phyloP scores from a whole-genome alignment of 306 rosid species.

The Malus fusca region DNA sequence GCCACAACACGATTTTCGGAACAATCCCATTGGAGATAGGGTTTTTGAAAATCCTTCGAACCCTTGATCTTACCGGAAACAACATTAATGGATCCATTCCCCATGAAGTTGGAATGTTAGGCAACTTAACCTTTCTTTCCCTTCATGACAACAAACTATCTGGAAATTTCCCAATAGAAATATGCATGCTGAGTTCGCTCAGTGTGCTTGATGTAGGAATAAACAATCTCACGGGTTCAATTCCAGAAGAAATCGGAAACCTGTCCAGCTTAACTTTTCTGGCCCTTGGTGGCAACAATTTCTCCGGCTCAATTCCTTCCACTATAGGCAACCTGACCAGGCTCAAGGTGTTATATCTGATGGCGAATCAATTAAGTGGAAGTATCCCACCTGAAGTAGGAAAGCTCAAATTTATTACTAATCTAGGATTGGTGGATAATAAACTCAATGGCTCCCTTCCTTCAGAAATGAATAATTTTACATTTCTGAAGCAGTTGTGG shows the following conservation, averaged over 20 bases:
- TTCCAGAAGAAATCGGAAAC: conserved; percentile 17
- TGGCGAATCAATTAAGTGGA: conserved; percentile 5
- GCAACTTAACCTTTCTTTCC: not conserved
- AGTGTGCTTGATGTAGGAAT: not conserved
- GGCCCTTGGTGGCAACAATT: no score
- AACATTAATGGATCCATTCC: conserved; percentile 6
- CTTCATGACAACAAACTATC: not conserved
- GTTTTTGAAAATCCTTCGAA: not conserved
- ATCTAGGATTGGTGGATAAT: not conserved
- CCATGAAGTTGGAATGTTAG: not conserved
- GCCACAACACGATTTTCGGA: conserved; percentile 4
- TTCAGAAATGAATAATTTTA: not conserved
- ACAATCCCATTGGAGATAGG: conserved; percentile 8
- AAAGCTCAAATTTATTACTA: not conserved
- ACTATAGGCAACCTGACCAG: not conserved
- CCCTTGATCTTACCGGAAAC: conserved; percentile 1
- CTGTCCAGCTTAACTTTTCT: no score
- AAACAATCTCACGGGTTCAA: conserved; percentile 9
- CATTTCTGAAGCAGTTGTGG: not conserved
- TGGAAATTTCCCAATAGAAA: conserved; percentile 11
- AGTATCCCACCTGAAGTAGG: conserved; percentile 9
- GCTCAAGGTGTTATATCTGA: not conserved
- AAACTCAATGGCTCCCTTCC: not conserved
- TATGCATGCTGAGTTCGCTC: not conserved
- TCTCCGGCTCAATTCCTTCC: no score